phyloP scores from a whole-genome alignment of 2,329 filamentous ascomycete genomes.

The Pseudogymnoascus sp. region DNA sequence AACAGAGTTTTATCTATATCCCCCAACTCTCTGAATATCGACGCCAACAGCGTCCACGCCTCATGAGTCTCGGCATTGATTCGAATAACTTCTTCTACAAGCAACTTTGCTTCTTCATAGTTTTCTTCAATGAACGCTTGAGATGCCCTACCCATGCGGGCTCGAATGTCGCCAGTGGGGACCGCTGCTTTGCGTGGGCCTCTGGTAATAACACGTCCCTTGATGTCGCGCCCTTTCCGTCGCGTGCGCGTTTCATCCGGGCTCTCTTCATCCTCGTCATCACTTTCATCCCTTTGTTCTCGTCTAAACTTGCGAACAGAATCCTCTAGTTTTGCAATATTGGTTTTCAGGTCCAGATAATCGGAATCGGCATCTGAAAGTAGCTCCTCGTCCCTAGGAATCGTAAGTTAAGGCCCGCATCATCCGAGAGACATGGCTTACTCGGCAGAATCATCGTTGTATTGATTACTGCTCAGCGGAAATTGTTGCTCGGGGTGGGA shows the following conservation, averaged over 20 bases:
- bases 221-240: constrained; percentile 9
- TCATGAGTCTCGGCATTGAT: constrained; percentile 60
- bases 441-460: neutral
- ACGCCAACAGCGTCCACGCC: constrained; percentile 54
- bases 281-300: constrained; percentile 12
- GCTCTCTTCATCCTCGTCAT: neutral
- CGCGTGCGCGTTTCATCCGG: constrained; percentile 7
- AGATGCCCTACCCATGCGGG: constrained; percentile 57
- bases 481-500: neutral
- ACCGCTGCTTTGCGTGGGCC: constrained; percentile 51
- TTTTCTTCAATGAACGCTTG: constrained; percentile 56
- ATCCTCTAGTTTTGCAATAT: constrained; percentile 31
- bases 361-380: constrained; percentile 33
- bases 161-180: constrained; percentile 62
- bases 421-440: neutral
- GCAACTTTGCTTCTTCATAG: constrained; percentile 49
- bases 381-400: constrained; percentile 9
- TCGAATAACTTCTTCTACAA: constrained; percentile 55
- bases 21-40: constrained; percentile 52
- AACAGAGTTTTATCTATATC: constrained; percentile 48
- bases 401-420: neutral
- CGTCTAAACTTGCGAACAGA: constrained; percentile 17
- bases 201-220: constrained; percentile 16
- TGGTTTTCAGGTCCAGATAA: constrained; percentile 32
- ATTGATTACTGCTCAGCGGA: neutral